phyloP scores from a whole-genome alignment of 2,329 filamentous ascomycete species.

The Endoconidiophora polonica region DNA sequence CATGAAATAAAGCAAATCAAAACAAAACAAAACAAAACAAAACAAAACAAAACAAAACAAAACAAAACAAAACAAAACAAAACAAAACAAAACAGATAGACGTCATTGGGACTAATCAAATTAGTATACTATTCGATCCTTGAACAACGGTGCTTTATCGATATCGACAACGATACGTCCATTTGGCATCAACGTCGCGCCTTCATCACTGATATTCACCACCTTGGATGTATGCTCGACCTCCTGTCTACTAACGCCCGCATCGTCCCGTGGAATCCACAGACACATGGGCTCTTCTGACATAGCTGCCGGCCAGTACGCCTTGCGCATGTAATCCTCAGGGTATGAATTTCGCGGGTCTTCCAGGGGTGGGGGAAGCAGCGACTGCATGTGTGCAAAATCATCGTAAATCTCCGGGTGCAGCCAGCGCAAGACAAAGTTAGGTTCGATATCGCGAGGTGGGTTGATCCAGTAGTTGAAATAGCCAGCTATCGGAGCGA shows the following conservation, averaged over 20 bases:
- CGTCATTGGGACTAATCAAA: no score
- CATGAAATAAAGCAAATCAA: neutral
- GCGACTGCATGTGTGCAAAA: constrained; percentile 38
- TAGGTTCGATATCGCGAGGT: constrained; percentile 21
- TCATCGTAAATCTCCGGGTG: constrained; percentile 63
- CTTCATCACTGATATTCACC: constrained; percentile 57
- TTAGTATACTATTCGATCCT: constrained; percentile 25
- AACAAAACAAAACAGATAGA: neutral
- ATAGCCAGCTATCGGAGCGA: constrained; percentile 18
- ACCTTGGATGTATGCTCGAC: constrained; percentile 48
- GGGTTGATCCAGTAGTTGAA: constrained; percentile 18
- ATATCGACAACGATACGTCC: constrained; percentile 22
- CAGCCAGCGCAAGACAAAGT: constrained; percentile 49
- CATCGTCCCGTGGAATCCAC: constrained; percentile 60
- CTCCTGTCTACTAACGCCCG: constrained; percentile 55
- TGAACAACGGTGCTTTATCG: constrained; percentile 23
- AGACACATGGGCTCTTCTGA: constrained; percentile 43
- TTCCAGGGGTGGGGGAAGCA: constrained; percentile 14
- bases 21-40: neutral
- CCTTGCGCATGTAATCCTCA: constrained; percentile 40
- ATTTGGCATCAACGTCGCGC: constrained; percentile 41
- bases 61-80: neutral
- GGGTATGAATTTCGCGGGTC: constrained; percentile 27
- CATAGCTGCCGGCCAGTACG: constrained; percentile 58
- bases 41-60: neutral